These are phyloP conservation scores for Penicillium glabrum DNA, from an alignment of 2,329 filamentous ascomycete genomes.

Conservation along the genomic window DNA sequence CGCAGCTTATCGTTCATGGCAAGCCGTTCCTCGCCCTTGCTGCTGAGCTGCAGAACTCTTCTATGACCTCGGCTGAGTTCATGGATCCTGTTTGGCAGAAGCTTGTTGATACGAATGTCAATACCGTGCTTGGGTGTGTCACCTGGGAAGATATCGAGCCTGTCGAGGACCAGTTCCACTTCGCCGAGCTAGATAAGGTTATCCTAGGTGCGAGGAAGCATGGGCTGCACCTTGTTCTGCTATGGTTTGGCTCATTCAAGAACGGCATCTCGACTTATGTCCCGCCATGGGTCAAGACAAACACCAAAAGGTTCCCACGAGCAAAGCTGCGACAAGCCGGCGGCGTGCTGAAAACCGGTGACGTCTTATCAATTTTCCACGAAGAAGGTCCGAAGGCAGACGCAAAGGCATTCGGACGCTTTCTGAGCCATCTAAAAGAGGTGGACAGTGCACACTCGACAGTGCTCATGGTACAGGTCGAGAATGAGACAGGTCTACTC, in stretches of 20 bases:
- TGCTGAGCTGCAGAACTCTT: constrained; percentile 52
- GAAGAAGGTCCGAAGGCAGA: constrained; percentile 38
- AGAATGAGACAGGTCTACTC: constrained; percentile 56
- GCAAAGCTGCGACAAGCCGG: constrained; percentile 22
- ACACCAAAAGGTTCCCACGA: constrained; percentile 24
- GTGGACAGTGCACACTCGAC: constrained; percentile 44
- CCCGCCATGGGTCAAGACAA: constrained; percentile 37
- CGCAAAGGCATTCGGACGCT: constrained; percentile 38
- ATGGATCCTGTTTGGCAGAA: constrained; percentile 49
- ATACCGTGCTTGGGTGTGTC: constrained; percentile 46
- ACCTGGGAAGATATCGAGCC: constrained; percentile 52
- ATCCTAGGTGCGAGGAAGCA: constrained; percentile 40
- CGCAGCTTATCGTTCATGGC: constrained; percentile 47
- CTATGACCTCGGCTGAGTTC: constrained; percentile 45
- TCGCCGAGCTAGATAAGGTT: constrained; percentile 42
- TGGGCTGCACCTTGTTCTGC: constrained; percentile 41
- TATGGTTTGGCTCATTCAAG: constrained; percentile 53
- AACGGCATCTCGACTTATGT: constrained; percentile 38
- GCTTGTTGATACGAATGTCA: constrained; percentile 36
- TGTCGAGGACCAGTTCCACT: constrained; percentile 45
- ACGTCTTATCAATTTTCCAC: constrained; percentile 40
- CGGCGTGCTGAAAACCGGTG: constrained; percentile 29
- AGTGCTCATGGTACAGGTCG: constrained; percentile 52
- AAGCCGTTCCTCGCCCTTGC: constrained; percentile 47
- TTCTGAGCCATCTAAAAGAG: constrained; percentile 44